Evolutionary conservation across 345 rosid species (phyloP).

Genomic region (Brassica cretica): DNA sequence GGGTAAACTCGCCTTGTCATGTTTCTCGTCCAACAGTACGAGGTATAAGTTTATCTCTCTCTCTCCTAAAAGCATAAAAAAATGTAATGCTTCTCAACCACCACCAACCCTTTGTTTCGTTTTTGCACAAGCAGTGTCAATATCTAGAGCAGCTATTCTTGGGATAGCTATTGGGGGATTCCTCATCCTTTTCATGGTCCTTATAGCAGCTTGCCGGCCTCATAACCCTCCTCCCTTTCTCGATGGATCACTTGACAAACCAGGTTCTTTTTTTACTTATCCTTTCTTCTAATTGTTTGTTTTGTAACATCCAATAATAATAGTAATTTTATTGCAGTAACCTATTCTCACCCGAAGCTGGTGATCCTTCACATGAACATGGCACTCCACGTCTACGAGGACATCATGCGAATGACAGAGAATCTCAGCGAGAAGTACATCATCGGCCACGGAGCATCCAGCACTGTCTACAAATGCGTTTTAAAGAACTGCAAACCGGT

Average conservation of each 20-base stretch:
- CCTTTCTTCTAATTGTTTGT: neutral
- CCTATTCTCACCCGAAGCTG: slow-evolving; percentile 71
- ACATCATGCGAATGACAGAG: slow-evolving; percentile 98
- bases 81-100: neutral
- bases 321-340: slow-evolving; percentile 46
- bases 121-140: slow-evolving; percentile 48
- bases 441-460: slow-evolving; percentile 88
- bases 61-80: too few relatives aligned
- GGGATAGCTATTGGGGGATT: slow-evolving; percentile 93
- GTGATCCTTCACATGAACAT: slow-evolving; percentile 95
- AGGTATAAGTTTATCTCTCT: slow-evolving; percentile 48
- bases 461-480: slow-evolving; percentile 90
- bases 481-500: slow-evolving; percentile 94
- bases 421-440: slow-evolving; percentile 87
- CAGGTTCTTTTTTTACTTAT: slow-evolving; percentile 49
- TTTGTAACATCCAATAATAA: neutral
- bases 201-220: slow-evolving; percentile 75
- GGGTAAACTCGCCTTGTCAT: slow-evolving; percentile 71
- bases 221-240: slow-evolving; percentile 60
- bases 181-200: slow-evolving; percentile 81
- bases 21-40: slow-evolving; percentile 57
- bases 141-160: slow-evolving; percentile 87
- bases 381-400: slow-evolving; percentile 97
- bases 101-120: neutral
- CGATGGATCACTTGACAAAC: slow-evolving; percentile 84